Conservation (phyloP, 2,329 filamentous ascomycete genomes). For the Cadophora sp. region DNA sequence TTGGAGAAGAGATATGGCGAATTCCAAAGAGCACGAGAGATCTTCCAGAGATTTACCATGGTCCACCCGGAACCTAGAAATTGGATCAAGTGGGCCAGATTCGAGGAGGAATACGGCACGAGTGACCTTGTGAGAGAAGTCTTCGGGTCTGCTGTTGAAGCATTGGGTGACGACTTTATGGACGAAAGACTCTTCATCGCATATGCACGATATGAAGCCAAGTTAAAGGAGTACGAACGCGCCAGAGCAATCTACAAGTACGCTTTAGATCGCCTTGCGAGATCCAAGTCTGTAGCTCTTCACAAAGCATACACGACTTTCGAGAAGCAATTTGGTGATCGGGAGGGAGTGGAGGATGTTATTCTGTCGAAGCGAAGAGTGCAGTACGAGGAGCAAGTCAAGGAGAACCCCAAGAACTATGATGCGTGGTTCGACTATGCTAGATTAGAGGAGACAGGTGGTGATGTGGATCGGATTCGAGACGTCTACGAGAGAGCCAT, state of each 20-base stretch:
- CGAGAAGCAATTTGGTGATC: slow-evolving; percentile 96
- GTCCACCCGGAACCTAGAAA: slow-evolving; percentile 95
- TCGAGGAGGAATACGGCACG: slow-evolving; percentile 94
- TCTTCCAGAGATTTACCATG: slow-evolving; percentile 88
- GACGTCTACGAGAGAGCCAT: slow-evolving; percentile 97
- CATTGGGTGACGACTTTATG: slow-evolving; percentile 91
- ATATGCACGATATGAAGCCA: slow-evolving; percentile 93
- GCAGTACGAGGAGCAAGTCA: slow-evolving; percentile 92
- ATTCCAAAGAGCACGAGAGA: slow-evolving; percentile 85
- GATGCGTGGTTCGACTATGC: slow-evolving; percentile 98
- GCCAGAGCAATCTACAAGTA: slow-evolving; percentile 97
- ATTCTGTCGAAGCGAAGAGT: slow-evolving; percentile 93
- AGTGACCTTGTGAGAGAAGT: slow-evolving; percentile 92
- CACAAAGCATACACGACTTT: slow-evolving; percentile 97
- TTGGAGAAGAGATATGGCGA: slow-evolving; percentile 95
- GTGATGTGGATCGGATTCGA: slow-evolving; percentile 81
- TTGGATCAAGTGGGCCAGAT: slow-evolving; percentile 98
- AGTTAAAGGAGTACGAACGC: slow-evolving; percentile 93
- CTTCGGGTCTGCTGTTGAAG: slow-evolving; percentile 86
- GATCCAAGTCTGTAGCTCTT: slow-evolving; percentile 82
- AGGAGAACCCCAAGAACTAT: slow-evolving; percentile 95
- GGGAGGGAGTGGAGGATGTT: slow-evolving; percentile 92
- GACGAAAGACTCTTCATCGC: slow-evolving; percentile 96
- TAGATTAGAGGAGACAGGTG: slow-evolving; percentile 83
- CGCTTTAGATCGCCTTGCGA: slow-evolving; percentile 87